Percentiles rank a stretch among this genome's conserved stretches.
Evolutionary conservation across 2,329 filamentous ascomycete genomes (phyloP).

Genomic region (Hypoxylon rubiginosum): DNA sequence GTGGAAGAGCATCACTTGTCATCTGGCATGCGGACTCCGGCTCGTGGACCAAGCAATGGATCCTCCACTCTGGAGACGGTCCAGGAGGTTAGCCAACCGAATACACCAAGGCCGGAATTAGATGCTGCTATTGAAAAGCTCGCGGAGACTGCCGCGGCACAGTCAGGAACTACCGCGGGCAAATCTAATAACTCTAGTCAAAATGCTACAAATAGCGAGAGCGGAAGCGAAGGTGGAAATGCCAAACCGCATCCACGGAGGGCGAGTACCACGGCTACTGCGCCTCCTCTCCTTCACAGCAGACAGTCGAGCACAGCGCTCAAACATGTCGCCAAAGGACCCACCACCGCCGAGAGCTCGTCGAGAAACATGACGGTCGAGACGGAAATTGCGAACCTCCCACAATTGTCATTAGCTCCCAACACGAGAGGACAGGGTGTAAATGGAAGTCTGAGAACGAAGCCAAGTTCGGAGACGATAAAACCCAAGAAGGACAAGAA

Average conservation of each 20-base stretch:
- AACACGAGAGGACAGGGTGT: conserved; percentile 74
- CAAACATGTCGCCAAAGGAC: conserved; percentile 75
- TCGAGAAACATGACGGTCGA: conserved; percentile 96
- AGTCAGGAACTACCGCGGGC: conserved; percentile 58
- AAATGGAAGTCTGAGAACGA: conserved; percentile 82
- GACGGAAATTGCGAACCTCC: conserved; percentile 91
- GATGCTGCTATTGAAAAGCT: conserved; percentile 65
- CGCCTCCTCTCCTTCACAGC: conserved; percentile 66
- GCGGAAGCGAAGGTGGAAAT: conserved; percentile 75
- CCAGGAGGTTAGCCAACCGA: conserved; percentile 86
- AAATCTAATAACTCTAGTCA: conserved; percentile 63
- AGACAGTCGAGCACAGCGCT: conserved; percentile 77
- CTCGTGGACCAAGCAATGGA: conserved; percentile 70
- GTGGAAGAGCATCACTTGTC: conserved; percentile 64
- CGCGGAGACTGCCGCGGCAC: conserved; percentile 62
- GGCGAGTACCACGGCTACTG: conserved; percentile 58
- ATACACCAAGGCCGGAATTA: conserved; percentile 69
- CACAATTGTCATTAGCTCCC: conserved; percentile 80
- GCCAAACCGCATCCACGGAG: conserved; percentile 59
- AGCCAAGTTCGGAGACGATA: conserved; percentile 95
- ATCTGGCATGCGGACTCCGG: conserved; percentile 71
- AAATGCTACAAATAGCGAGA: conserved; percentile 65
- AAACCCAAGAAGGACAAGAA: conserved; percentile 94
- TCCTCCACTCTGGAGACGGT: conserved; percentile 85
- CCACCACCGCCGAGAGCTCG: conserved; percentile 77